phyloP scores from a whole-genome alignment of 805 yeast species.

The Suhomyces prunicola region DNA sequence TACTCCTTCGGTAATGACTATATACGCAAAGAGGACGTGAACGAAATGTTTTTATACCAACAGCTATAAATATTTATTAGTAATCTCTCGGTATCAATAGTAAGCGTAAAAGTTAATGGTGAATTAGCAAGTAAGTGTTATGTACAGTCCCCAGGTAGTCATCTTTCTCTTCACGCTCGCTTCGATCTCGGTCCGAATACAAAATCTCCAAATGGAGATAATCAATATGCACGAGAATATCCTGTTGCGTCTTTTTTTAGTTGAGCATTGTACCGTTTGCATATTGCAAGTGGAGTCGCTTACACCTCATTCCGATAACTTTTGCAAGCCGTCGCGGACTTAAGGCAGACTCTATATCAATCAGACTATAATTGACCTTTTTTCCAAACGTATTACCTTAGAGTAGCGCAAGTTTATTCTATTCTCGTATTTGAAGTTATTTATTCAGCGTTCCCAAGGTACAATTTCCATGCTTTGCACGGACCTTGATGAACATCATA shows the following conservation, averaged over 20 bases:
- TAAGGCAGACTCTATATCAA: background rate
- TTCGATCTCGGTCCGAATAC: too few relatives aligned
- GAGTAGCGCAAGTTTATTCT: background rate
- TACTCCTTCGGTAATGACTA: background rate
- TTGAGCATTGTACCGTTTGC: background rate
- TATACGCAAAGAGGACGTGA: background rate
- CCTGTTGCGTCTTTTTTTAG: background rate
- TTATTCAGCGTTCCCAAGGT: background rate
- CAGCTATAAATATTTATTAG: too few relatives aligned
- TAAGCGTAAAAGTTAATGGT: background rate
- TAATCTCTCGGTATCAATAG: background rate
- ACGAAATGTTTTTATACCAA: background rate
- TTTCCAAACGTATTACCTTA: too few relatives aligned
- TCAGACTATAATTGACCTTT: background rate
- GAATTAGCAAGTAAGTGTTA: background rate
- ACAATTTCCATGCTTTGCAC: background rate
- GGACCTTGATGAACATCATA: background rate
- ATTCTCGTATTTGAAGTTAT: background rate
- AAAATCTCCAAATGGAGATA: background rate
- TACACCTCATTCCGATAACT: background rate
- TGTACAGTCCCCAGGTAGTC: background rate
- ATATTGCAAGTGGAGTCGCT: background rate
- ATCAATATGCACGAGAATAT: background rate
- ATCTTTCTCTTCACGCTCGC: background rate
- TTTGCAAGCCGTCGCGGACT: background rate